A percentile compares a stretch with the other conserved stretches of the same genome.
Conservation (phyloP, 108 stramenopile species). For the Halocafeteria seosinensis region DNA sequence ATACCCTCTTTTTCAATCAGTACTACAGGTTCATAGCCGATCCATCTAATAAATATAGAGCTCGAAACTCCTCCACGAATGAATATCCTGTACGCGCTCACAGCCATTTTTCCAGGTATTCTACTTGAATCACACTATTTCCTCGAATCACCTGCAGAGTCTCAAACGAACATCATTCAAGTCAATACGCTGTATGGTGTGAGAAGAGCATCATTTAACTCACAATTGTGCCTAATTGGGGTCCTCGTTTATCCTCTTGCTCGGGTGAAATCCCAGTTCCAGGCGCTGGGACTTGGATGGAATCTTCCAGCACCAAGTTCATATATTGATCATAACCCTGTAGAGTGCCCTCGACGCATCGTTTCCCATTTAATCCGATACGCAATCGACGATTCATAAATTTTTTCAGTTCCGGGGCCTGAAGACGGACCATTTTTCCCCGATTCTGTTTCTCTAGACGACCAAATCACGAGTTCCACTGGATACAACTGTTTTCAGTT, state of each 20-base stretch:
- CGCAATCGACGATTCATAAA: constrained; percentile 17
- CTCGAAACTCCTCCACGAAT: no score
- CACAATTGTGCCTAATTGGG: constrained; percentile 10
- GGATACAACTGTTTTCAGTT: no score
- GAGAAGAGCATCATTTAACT: background rate
- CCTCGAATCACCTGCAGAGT: constrained; percentile 19
- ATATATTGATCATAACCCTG: constrained; percentile 28
- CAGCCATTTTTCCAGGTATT: constrained; percentile 2
- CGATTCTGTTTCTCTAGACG: no score
- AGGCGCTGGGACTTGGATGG: no score
- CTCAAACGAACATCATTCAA: background rate
- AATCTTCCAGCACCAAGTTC: constrained; percentile 24
- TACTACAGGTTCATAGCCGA: no score
- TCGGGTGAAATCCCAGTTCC: background rate
- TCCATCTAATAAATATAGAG: no score
- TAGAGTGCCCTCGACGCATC: constrained; percentile 12
- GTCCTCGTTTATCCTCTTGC: constrained; percentile 3
- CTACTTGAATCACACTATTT: constrained; percentile 19
- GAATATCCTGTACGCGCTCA: no score
- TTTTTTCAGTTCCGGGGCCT: background rate
- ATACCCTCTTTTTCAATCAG: no score
- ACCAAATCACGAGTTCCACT: no score
- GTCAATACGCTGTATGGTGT: background rate
- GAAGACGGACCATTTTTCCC: no score
- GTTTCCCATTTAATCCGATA: constrained; percentile 8